phyloP scores from a whole-genome alignment of 768 basidiomycete genomes.

The Vararia minispora region DNA sequence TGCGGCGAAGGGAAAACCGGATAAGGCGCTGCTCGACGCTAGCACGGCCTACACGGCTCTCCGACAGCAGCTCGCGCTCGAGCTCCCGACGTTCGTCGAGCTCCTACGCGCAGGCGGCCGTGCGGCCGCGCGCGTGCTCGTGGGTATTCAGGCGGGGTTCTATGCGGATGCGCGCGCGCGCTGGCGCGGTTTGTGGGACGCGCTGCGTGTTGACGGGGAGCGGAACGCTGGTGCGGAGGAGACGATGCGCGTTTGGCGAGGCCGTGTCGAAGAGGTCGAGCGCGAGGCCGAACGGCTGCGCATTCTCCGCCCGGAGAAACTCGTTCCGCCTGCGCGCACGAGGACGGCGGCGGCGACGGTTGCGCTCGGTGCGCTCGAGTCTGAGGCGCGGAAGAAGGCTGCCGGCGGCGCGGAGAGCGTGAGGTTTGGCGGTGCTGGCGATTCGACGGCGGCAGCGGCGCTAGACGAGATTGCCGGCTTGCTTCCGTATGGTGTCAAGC shows the following conservation, averaged over 20 bases:
- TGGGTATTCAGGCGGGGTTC: constrained; percentile 45
- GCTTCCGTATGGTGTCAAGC: too few relatives aligned
- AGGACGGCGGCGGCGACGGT: constrained; percentile 3
- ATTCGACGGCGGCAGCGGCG: too few relatives aligned
- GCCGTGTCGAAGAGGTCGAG: constrained; percentile 59
- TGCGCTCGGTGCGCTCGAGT: constrained; percentile 14
- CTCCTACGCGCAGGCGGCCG: constrained; percentile 52
- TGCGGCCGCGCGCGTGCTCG: constrained; percentile 38
- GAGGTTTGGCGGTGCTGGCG: too few relatives aligned
- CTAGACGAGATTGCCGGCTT: too few relatives aligned
- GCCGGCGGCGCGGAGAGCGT: too few relatives aligned
- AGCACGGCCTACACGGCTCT: constrained; percentile 71
- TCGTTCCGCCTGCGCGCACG: constrained; percentile 7
- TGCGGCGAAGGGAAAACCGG: constrained; percentile 53
- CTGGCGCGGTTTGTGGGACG: constrained; percentile 83
- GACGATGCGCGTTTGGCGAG: constrained; percentile 62
- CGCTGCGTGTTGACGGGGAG: constrained; percentile 25
- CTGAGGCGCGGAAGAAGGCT: too few relatives aligned
- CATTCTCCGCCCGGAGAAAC: constrained; percentile 26
- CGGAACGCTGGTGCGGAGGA: constrained; percentile 52
- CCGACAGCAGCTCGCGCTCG: constrained; percentile 56
- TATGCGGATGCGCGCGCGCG: constrained; percentile 48
- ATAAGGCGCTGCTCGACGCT: constrained; percentile 55
- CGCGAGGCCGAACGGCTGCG: constrained; percentile 28
- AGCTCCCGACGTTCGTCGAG: constrained; percentile 54